phyloP scores from a whole-genome alignment of 192 early-diverging fungal species.

The Linnemannia zychae region DNA sequence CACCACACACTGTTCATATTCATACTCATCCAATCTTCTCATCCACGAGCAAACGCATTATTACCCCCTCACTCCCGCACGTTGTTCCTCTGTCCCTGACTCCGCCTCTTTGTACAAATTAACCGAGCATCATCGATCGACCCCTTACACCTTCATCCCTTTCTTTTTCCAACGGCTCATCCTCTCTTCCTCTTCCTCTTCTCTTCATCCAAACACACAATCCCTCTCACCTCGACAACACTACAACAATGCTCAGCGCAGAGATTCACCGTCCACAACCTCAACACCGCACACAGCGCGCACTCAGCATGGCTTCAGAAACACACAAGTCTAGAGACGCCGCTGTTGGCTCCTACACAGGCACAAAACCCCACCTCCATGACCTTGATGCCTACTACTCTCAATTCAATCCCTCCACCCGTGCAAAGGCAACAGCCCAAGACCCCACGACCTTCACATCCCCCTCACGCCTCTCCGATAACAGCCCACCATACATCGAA shows the following conservation, averaged over 20 bases:
- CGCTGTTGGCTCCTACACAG: neutral
- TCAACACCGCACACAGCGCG: constrained; percentile 30
- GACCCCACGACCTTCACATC: neutral
- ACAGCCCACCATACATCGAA: neutral
- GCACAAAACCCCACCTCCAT: neutral
- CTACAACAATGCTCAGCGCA: neutral
- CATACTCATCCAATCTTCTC: neutral
- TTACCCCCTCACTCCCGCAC: neutral
- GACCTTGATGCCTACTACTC: neutral
- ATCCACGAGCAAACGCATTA: neutral
- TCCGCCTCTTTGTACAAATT: neutral
- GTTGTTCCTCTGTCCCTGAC: constrained; percentile 17
- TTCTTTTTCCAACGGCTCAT: neutral
- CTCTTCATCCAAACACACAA: neutral
- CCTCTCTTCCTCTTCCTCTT: neutral
- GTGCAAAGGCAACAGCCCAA: neutral
- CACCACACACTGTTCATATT: no score
- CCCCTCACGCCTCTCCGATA: neutral
- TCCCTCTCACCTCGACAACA: no score
- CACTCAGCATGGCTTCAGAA: constrained; percentile 40
- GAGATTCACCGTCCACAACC: neutral
- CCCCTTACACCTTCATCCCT: neutral
- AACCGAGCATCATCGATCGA: constrained; percentile 1
- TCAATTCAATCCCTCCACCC: neutral
- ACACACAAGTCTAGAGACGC: constrained; percentile 4